These are phyloP conservation scores for Dentipellis fragilis DNA, from an alignment of 768 basidiomycete species.

Conservation along the genomic window DNA sequence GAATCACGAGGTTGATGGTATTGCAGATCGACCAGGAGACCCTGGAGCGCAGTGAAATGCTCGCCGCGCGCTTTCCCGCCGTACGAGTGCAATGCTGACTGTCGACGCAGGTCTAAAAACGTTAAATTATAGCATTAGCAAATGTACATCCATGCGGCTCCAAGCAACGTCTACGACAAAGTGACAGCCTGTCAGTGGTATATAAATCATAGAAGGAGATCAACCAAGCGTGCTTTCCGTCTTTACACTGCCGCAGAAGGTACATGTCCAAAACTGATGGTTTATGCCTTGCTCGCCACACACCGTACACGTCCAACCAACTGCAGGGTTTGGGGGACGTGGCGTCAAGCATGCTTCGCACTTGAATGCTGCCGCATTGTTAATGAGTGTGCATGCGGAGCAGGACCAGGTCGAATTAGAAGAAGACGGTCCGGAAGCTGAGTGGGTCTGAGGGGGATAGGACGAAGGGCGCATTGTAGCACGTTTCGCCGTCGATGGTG, in stretches of 20 bases:
- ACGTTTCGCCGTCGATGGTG: conserved; percentile 4
- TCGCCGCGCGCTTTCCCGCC: too few species aligned
- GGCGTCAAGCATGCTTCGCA: conserved; percentile 49
- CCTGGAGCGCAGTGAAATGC: too few species aligned
- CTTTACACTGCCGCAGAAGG: conserved; percentile 63
- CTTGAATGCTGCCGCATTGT: conserved; percentile 31
- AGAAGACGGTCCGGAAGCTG: neutral
- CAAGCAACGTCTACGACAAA: too few species aligned
- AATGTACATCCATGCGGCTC: too few species aligned
- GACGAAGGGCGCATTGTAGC: neutral
- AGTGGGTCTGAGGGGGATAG: conserved; percentile 3
- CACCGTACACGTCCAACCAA: conserved; percentile 48
- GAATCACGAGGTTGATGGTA: too few species aligned
- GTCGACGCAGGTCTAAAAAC: too few species aligned
- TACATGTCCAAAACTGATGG: conserved; percentile 67
- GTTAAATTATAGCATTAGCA: too few species aligned
- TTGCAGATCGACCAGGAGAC: too few species aligned
- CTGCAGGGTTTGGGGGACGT: conserved; percentile 8
- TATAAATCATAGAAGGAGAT: neutral
- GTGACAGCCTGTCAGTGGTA: too few species aligned
- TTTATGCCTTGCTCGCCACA: conserved; percentile 58
- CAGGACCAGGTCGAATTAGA: conserved; percentile 37
- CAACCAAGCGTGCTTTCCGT: conserved; percentile 16
- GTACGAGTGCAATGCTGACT: too few species aligned
- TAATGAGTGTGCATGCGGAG: conserved; percentile 54